Conservation (phyloP, 2,329 filamentous ascomycete species). For the Hymenoscyphus fructigenus region DNA sequence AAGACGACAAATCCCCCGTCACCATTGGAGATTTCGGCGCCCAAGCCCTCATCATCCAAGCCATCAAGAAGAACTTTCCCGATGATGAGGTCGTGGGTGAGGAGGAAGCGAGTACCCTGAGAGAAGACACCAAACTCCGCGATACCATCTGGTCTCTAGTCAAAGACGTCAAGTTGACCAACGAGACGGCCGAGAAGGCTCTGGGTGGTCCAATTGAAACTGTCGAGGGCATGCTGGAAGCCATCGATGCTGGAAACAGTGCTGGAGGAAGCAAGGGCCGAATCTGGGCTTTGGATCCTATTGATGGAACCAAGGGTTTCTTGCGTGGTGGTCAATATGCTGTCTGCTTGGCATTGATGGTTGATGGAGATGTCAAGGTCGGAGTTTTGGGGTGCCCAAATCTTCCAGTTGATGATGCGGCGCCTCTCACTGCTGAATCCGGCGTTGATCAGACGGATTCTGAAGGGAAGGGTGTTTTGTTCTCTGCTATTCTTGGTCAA, state of each 20-base stretch:
- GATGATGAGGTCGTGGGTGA: slow-evolving; percentile 89
- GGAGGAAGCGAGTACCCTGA: slow-evolving; percentile 82
- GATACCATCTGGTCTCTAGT: slow-evolving; percentile 85
- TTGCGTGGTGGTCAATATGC: slow-evolving; percentile 95
- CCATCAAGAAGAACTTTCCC: slow-evolving; percentile 87
- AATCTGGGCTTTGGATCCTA: slow-evolving; percentile 96
- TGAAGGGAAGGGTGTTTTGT: slow-evolving; percentile 79
- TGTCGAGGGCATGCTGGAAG: slow-evolving; percentile 64
- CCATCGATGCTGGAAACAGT: slow-evolving; percentile 68
- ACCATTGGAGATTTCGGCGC: slow-evolving; percentile 98
- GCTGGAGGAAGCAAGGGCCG: slow-evolving; percentile 71
- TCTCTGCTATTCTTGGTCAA: slow-evolving; percentile 76
- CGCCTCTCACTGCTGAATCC: slow-evolving; percentile 67
- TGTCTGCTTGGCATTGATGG: slow-evolving; percentile 87
- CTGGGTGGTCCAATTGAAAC: slow-evolving; percentile 69
- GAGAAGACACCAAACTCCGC: slow-evolving; percentile 66
- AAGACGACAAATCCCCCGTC: slow-evolving; percentile 94
- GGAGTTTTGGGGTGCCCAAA: slow-evolving; percentile 96
- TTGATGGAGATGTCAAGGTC: slow-evolving; percentile 90
- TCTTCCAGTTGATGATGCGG: slow-evolving; percentile 80
- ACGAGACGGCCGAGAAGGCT: slow-evolving; percentile 61
- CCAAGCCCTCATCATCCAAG: slow-evolving; percentile 91
- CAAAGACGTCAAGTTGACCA: slow-evolving; percentile 65
- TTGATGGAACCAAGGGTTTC: slow-evolving; percentile 98
- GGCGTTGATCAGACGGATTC: slow-evolving; percentile 73